A percentile compares a stretch with the other conserved stretches of the same genome.
phyloP scores from a whole-genome alignment of 2,329 filamentous ascomycete species.

The Cercospora beticola region DNA sequence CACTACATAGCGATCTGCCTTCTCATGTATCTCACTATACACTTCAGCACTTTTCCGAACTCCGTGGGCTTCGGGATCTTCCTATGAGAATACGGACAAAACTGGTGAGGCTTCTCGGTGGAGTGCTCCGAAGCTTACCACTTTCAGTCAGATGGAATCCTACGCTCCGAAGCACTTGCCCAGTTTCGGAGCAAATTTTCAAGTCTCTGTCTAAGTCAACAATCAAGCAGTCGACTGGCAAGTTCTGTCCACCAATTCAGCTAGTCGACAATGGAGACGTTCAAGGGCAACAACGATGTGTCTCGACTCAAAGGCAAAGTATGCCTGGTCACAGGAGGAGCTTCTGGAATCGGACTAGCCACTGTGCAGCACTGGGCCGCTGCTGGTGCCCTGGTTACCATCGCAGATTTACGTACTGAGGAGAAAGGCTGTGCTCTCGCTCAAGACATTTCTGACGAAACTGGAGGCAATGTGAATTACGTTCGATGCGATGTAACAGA shows the following conservation, averaged over 20 bases:
- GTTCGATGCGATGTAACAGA: background rate
- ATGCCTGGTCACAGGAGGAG: background rate
- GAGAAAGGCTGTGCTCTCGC: background rate
- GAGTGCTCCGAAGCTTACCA: background rate
- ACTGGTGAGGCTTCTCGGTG: background rate
- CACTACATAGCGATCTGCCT: background rate
- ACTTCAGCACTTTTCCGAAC: background rate
- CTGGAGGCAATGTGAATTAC: background rate
- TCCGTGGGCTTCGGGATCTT: background rate
- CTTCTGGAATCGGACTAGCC: background rate
- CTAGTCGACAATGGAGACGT: background rate
- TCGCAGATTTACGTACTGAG: background rate
- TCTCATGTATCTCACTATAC: background rate
- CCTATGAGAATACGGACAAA: background rate
- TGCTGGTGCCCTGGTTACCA: background rate
- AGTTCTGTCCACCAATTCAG: background rate
- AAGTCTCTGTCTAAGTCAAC: background rate
- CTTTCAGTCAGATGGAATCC: background rate
- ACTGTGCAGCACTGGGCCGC: background rate
- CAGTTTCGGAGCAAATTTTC: no score
- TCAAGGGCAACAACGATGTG: background rate
- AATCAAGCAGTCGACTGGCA: background rate
- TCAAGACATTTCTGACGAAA: background rate
- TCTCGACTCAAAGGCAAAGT: background rate
- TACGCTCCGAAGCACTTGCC: background rate